phyloP scores from a whole-genome alignment of 2,329 filamentous ascomycete genomes.

The Sordariomycetes sp. region DNA sequence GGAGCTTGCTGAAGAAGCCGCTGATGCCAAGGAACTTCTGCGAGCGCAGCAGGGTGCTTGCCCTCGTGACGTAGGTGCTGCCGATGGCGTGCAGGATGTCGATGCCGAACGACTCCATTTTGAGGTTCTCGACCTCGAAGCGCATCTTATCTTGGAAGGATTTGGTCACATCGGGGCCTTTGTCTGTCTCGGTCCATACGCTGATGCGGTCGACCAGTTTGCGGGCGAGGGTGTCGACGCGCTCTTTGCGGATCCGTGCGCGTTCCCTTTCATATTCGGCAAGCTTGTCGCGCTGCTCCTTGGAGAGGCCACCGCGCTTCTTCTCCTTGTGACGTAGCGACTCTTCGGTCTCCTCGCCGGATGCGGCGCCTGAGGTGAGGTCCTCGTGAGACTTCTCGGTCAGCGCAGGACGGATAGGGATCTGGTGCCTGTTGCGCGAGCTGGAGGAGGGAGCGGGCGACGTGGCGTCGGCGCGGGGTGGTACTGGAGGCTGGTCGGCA shows the following conservation, averaged over 20 bases:
- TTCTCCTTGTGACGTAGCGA: conserved; percentile 49
- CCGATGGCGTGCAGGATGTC: conserved; percentile 96
- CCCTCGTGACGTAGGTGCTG: conserved; percentile 81
- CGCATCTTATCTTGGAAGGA: conserved; percentile 92
- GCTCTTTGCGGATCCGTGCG: conserved; percentile 74
- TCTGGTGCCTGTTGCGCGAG: conserved; percentile 33
- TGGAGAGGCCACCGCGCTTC: conserved; percentile 78
- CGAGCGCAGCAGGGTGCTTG: conserved; percentile 77
- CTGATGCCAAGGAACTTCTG: conserved; percentile 96
- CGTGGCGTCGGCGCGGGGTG: conserved; percentile 21
- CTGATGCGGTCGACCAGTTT: conserved; percentile 87
- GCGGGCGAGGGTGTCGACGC: conserved; percentile 71
- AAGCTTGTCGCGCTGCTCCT: conserved; percentile 90
- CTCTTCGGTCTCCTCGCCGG: conserved; percentile 58
- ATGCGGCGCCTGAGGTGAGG: conserved; percentile 53
- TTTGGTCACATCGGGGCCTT: conserved; percentile 69
- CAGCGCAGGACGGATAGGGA: conserved; percentile 76
- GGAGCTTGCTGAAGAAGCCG: conserved; percentile 87
- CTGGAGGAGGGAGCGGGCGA: conserved; percentile 33
- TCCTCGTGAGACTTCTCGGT: conserved; percentile 71
- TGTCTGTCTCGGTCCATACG: conserved; percentile 97
- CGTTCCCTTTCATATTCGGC: conserved; percentile 83
- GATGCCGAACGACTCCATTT: conserved; percentile 97
- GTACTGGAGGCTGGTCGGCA: conserved; percentile 13
- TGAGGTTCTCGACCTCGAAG: conserved; percentile 92